These are phyloP conservation scores for Nitzschia sp. DNA, from an alignment of 108 stramenopile genomes.

Conservation along the genomic window DNA sequence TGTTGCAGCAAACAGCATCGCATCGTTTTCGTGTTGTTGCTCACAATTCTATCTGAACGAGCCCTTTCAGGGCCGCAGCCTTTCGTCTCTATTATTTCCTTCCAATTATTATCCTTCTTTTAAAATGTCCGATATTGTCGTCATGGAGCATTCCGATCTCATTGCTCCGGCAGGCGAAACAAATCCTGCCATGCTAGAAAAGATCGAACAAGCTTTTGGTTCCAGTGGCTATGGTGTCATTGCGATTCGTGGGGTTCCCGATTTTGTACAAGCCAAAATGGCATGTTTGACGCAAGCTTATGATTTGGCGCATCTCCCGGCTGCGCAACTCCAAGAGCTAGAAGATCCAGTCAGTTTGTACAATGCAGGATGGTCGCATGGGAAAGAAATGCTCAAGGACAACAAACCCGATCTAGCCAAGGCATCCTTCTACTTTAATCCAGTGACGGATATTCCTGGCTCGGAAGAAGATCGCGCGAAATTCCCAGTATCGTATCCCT, in stretches of 20 bases:
- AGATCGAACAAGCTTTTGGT: constrained; percentile 63
- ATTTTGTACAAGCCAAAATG: constrained; percentile 69
- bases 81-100: no score
- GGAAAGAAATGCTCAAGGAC: constrained; percentile 85
- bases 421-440: constrained; percentile 90
- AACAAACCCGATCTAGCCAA: constrained; percentile 87
- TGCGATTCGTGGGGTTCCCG: constrained; percentile 79
- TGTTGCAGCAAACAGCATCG: no score
- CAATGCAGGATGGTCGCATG: constrained; percentile 92
- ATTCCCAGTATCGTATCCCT: constrained; percentile 86
- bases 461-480: constrained; percentile 66
- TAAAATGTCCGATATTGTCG: no score
- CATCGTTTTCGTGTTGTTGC: no score
- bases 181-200: constrained; percentile 12
- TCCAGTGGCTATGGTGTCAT: constrained; percentile 37
- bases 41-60: no score
- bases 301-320: constrained; percentile 68
- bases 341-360: constrained; percentile 74
- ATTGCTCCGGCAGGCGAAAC: constrained; percentile 9
- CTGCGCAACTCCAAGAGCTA: constrained; percentile 59
- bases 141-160: constrained; percentile 55
- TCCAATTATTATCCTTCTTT: no score
- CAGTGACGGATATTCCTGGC: constrained; percentile 78
- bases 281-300: constrained; percentile 74
- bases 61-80: no score